Evolutionary conservation across 208 protist species (phyloP).

Genomic region (Lotmaria passim): DNA sequence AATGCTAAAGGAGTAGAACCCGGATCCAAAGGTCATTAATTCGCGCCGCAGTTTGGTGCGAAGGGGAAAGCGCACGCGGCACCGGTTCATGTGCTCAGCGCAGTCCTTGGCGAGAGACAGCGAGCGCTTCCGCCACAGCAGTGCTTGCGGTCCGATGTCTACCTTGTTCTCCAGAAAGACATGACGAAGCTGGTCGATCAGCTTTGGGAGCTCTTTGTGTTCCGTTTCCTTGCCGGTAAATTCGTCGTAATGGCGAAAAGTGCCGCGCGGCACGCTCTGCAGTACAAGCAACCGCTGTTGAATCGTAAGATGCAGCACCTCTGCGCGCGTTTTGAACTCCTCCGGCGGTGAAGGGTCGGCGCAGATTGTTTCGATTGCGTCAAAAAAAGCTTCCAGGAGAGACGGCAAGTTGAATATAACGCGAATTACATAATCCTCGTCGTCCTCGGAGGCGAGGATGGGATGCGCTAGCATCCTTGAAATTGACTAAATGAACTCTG

Average conservation of each 20-base stretch:
- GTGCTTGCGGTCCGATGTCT: conserved; percentile 62
- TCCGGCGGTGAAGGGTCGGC: conserved; percentile 46
- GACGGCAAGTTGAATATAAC: conserved; percentile 66
- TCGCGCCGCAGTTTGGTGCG: conserved; percentile 50
- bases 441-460: conserved; percentile 88
- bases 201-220: conserved; percentile 72
- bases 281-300: conserved; percentile 65
- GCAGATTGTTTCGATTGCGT: conserved; percentile 67
- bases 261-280: conserved; percentile 36
- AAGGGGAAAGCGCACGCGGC: conserved; percentile 64
- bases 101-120: conserved; percentile 76
- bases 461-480: conserved; percentile 78
- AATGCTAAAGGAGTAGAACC: conserved; percentile 47
- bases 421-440: conserved; percentile 76
- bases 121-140: conserved; percentile 77
- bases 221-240: conserved; percentile 24
- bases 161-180: conserved; percentile 82
- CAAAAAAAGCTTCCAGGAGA: conserved; percentile 72
- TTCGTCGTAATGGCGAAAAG: conserved; percentile 45
- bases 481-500: not conserved
- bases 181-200: conserved; percentile 63
- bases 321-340: conserved; percentile 48
- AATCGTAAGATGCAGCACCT: conserved; percentile 66
- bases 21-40: conserved; percentile 50
- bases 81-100: conserved; percentile 62